Evolutionary conservation across 2,329 filamentous ascomycete species (phyloP), one percentile per base, ranked within the genome.

Genomic region (Dactylellina sp.): DNA sequence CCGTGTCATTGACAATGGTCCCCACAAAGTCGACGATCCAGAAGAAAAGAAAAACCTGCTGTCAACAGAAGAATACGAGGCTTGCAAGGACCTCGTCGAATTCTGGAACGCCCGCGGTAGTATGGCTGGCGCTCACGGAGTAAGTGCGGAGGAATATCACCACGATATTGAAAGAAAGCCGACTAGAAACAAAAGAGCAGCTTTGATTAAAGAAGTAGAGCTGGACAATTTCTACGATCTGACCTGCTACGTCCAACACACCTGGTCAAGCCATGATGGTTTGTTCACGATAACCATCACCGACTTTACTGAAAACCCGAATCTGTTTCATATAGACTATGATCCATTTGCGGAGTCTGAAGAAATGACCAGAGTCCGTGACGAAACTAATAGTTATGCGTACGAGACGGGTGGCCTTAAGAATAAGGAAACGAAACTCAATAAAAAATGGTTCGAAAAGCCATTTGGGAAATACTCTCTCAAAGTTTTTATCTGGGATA

Each of bases 51-150:
- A 46, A 22, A 37, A 32, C 7, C 46, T 64, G 1, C 40, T 72
- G 12, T 42, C 53, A 14, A 24, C 52, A 16, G 44, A 55, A 35
- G 68, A 72, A 22, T 65, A 55, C 24, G 47, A 61, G 12, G 68
- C 68, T 11, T 65, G 60, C 68, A 64, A 60, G 16, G 68, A 64
- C 16, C 53, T 72, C 39, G 53, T 56, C 22, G 68, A 72, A 40
- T 60, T 60, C 50, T 72, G 62, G 46, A 35, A 55, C 16, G 62
- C 24, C n/a, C 46, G 68, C 1, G 68, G 68, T 2, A 42, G 66
- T 16, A 7, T 72, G 14, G 52, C 60, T 5, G 68, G 60, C 18
- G 64, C 59, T 6, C 24, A 40, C 24, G 68, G 68, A 6, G 44
- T 72, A 24, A 65, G 22, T 39, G 18, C 63, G 14, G 37, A 52